Base-by-base conservation (phyloP, 2,329 filamentous ascomycete genomes). In the Neofusicoccum umdonicola region DNA sequence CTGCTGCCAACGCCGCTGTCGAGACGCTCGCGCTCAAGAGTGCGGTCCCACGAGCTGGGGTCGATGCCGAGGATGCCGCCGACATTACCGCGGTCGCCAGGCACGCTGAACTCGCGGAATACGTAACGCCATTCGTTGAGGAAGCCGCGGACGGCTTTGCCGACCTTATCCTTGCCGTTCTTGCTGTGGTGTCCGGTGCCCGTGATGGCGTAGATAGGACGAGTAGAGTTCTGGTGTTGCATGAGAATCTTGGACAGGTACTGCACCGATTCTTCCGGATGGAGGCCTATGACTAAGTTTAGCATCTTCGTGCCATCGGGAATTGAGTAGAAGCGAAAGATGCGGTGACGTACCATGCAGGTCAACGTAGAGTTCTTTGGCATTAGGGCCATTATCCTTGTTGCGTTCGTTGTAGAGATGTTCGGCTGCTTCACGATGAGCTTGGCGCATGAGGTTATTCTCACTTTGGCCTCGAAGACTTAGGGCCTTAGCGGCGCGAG, bases 111-210 rank as follows among this genome's bases (percentile, higher is more conserved):
- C 78, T 99, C 95, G 63, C 94, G 90, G 79, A 94, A 99, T 0
- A 92, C 90, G 75, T 97, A 99, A 67, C 92, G 88, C 93, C 93
- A 97, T 76, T 98, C 94, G 74, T 94, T 96, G 63, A 99, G 82
- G 80, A 96, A 98, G 69, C 86, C 88, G 63, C 95, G 89, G 67
- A 98, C 89, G 1, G 93, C 93, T 79, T 96, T 97, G 74, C 94
- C 94, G 41, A 99, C 92, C 80, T 99, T 99, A 79, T 99, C 95
- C 77, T 98, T 98, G 72, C 95, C 94, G 74, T 97, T 97, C 82
- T 98, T 98, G 76, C 92, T 96, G 79, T 99, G 95, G 73, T 98
- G 93, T 3, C 94, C 95, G 0, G 94, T 98, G 50, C 95, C 95
- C 1, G 93, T 97, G 75, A 99, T 98, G 69, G 93, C 93, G 75